These are phyloP conservation scores for Suzukiozyma palmioleophila DNA, from an alignment of 1,139 yeast species.

Conservation along the genomic window DNA sequence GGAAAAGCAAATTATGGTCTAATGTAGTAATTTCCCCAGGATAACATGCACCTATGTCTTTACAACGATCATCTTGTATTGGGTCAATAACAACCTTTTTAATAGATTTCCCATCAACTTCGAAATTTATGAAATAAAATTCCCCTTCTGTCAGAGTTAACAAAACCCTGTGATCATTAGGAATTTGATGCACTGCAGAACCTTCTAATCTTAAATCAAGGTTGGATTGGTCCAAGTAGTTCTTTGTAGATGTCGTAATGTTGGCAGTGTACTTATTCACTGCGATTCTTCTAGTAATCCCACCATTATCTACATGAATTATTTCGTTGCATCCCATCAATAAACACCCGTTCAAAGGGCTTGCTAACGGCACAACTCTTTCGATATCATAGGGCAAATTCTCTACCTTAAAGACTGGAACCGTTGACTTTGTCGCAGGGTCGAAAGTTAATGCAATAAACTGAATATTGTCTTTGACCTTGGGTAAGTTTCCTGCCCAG, in stretches of 20 bases:
- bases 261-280: constrained; percentile 54
- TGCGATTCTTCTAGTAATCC: constrained; percentile 63
- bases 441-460: constrained; percentile 67
- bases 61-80: constrained; percentile 19
- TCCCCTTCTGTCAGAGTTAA: constrained; percentile 51
- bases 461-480: constrained; percentile 58
- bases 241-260: constrained; percentile 46
- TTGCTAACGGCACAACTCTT: constrained; percentile 56
- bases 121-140: constrained; percentile 49
- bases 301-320: constrained; percentile 79
- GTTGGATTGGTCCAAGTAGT: constrained; percentile 47
- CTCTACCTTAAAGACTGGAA: constrained; percentile 60
- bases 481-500: constrained; percentile 73
- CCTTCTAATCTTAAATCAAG: constrained; percentile 58
- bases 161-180: constrained; percentile 48
- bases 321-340: constrained; percentile 75
- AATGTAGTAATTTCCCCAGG: constrained; percentile 33
- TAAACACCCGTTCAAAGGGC: constrained; percentile 69
- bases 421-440: constrained; percentile 55
- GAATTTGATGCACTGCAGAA: constrained; percentile 44
- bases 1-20: constrained; percentile 33
- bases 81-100: constrained; percentile 31
- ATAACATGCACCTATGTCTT: constrained; percentile 19
- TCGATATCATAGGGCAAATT: constrained; percentile 75
- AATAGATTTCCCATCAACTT: constrained; percentile 44